Base-by-base conservation (phyloP, 2,329 filamentous ascomycete species). In the Furcasterigmium sp. region DNA sequence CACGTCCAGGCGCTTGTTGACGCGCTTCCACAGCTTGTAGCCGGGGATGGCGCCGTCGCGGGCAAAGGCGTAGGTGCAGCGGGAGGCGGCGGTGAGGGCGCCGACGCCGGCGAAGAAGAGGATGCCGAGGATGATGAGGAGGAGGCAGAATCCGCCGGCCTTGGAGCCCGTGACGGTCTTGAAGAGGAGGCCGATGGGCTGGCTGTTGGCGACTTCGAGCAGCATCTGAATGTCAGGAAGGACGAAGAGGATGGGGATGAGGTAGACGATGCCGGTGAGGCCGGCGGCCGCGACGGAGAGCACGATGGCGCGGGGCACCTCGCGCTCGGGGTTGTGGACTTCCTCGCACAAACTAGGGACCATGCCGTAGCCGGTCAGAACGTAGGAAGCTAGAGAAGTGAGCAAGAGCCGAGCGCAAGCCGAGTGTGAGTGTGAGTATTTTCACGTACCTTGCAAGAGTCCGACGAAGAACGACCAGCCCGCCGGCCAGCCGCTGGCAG, bases 91-190 rank as follows among this genome's bases (percentile, higher is more conserved):
- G 0, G 86, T 91, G 17, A 90, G 67, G 2, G 85, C 82, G 7
- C 85, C 85, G 26, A 85, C 80, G 17, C 86, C 86, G 1, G 86
- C 85, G 55, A 91, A 89, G 58, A 91, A 73, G 46, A 85, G 71
- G 53, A 91, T 88, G 2, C 85, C 85, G 19, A 91, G 72, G 51
- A 91, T 80, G 3, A 91, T 67, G 61, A 91, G 85, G 13, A 90
- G 71, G 6, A 91, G 70, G 0, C 82, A 85, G 51, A 91, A 89
- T 1, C 86, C 87, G 19, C 85, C 87, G 5, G 70, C 80, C 2
- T 82, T 73, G 17, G 83, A 86, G 2, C 85, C 85, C 0, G 86
- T 90, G 9, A 82, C 85, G 0, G 70, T 81, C 64, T 87, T 87
- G 73, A 91, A 91, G 25, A 91, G 67, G 4, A 84, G 69, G 8